Base-by-base conservation (phyloP, 2,329 filamentous ascomycete genomes). In the Colletotrichum tanaceti region DNA sequence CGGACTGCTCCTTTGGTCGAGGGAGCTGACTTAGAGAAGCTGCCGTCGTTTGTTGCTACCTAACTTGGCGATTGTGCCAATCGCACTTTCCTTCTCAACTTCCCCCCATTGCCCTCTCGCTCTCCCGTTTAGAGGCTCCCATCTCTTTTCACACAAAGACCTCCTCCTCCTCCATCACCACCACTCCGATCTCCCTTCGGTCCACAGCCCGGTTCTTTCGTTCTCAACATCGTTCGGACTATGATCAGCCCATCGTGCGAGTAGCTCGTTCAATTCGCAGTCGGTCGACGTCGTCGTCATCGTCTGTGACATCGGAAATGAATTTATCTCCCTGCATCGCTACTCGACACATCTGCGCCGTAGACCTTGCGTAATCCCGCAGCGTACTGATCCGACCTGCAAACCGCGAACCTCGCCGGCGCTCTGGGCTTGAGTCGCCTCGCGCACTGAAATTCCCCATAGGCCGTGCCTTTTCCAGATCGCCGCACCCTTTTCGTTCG, bases 311-410 rank as follows among this genome's bases (percentile, higher is more conserved):
- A 39, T 50, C 28, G 49, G 60, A 44, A 24, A 65, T 69, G 66
- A 50, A 28, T 60, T 60, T n/a, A 60, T 46, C 50, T 35, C 28
- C 28, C 43, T 65, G 50, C 44, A 54, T 57, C 57, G 22, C 50
- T 55, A 61, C 44, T 35, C 57, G 50, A 63, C 65, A 35, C 61
- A 50, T 55, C 54, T 43, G 43, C 66, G 62, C 55, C 50, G 55
- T 55, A 28, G 50, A 57, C 38, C 50, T 68, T 61, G 66, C 50
- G 66, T 60, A 52, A 52, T 57, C 22, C 32, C 55, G 24, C 38
- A 57, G 49, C 65, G 65, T 55, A 57, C 65, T 35, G 38, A 43
- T 50, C 62, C 35, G 43, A 20, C 18, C 50, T 66, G 49, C 62
- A 43, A 66, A 57, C 63, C 55, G 28, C 62, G 24, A 24, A 61